phyloP scores from a whole-genome alignment of 2,329 filamentous ascomycete genomes.

The Magnaporthales sp. region DNA sequence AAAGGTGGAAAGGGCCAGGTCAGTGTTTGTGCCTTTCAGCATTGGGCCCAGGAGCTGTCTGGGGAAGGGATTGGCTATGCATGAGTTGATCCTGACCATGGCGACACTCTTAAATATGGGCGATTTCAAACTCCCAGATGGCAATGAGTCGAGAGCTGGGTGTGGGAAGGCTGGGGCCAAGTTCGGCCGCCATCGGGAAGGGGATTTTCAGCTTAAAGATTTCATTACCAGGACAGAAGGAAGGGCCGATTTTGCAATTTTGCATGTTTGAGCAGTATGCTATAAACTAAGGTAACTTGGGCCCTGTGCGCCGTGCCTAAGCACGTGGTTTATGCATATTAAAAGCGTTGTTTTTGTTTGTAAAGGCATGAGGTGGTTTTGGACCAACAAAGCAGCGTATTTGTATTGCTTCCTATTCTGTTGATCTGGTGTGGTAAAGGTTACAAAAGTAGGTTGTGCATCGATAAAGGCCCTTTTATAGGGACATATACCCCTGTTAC shows the following conservation, averaged over 20 bases:
- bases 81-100: conserved; percentile 55
- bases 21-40: conserved; percentile 67
- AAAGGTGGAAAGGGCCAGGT: conserved; percentile 46
- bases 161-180: conserved; percentile 33
- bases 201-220: conserved; percentile 63
- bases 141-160: conserved; percentile 42
- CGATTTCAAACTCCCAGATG: conserved; percentile 43
- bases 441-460: too few relatives aligned
- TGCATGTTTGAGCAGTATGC: too few relatives aligned
- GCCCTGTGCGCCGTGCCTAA: too few relatives aligned
- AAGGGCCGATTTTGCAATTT: conserved; percentile 62
- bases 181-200: conserved; percentile 44
- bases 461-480: too few relatives aligned
- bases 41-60: conserved; percentile 64
- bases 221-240: conserved; percentile 67
- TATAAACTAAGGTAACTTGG: too few relatives aligned
- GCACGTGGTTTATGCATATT: too few relatives aligned
- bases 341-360: too few relatives aligned
- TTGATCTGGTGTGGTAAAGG: too few relatives aligned
- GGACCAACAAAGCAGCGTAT: too few relatives aligned
- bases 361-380: too few relatives aligned
- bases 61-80: conserved; percentile 60
- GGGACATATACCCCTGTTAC: too few relatives aligned
- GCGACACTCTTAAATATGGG: conserved; percentile 53
- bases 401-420: too few relatives aligned